These are phyloP conservation scores for Leccinellum albellum DNA, from an alignment of 768 basidiomycete genomes.

Conservation along the genomic window DNA sequence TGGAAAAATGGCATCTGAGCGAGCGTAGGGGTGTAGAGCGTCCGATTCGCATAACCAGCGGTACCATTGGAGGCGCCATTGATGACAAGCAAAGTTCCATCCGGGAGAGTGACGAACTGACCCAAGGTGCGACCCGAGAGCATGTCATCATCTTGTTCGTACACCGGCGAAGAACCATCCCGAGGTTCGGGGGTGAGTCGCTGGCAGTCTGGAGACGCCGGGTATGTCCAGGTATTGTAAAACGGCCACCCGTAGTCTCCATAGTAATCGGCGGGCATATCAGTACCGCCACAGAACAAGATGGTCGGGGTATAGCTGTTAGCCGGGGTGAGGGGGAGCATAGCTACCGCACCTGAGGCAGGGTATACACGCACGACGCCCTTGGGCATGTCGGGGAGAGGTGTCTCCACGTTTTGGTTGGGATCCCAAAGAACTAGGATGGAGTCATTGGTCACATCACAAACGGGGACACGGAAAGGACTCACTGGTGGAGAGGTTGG, in stretches of 20 bases:
- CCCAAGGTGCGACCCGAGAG: conserved; percentile 83
- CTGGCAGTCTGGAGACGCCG: conserved; percentile 73
- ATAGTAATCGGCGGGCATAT: conserved; percentile 67
- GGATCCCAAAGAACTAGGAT: conserved; percentile 49
- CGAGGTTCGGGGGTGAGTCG: too few species aligned
- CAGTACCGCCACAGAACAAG: too few species aligned
- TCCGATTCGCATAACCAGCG: conserved; percentile 73
- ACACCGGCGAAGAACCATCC: too few species aligned
- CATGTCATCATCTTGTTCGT: conserved; percentile 74
- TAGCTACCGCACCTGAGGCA: too few species aligned
- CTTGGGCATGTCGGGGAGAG: conserved; percentile 69
- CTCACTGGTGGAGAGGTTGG: conserved; percentile 69
- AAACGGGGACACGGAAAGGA: conserved; percentile 8
- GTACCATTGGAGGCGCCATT: conserved; percentile 87
- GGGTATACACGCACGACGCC: too few species aligned
- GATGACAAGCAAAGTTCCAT: conserved; percentile 71
- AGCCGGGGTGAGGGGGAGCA: too few species aligned
- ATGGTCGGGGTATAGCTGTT: too few species aligned
- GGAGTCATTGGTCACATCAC: not conserved
- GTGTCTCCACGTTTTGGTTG: conserved; percentile 52
- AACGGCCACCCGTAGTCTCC: conserved; percentile 74
- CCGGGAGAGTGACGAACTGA: conserved; percentile 80
- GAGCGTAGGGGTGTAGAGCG: conserved; percentile 39
- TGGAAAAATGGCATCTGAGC: conserved; percentile 63
- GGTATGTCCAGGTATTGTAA: conserved; percentile 69